phyloP scores from a whole-genome alignment of 306 rosid genomes.

The Glycine soja region DNA sequence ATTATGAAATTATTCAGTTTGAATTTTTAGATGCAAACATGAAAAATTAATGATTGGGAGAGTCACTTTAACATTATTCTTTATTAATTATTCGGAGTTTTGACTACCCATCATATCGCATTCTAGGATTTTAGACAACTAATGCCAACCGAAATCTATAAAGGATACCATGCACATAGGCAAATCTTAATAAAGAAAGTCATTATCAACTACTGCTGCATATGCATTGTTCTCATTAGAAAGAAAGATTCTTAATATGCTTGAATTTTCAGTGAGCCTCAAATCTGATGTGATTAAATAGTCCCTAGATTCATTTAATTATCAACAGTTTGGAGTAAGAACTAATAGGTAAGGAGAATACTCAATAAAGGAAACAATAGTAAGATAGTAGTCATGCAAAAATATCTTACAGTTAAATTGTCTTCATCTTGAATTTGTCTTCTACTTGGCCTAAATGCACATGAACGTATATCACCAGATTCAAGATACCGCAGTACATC shows the following conservation, averaged over 20 bases:
- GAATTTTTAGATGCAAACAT: conserved; percentile 34
- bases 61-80: not conserved
- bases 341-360: conserved; percentile 39
- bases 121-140: conserved; percentile 20
- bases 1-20: conserved; percentile 20
- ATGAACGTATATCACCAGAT: conserved; percentile 49
- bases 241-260: conserved; percentile 26
- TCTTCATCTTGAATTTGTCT: conserved; percentile 49
- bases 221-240: not conserved
- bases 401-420: conserved; percentile 46
- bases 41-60: not conserved
- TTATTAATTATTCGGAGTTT: not conserved
- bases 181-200: conserved; percentile 23
- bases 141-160: conserved; percentile 16
- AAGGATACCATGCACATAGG: not conserved
- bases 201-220: not conserved
- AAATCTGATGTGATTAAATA: conserved; percentile 28
- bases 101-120: not conserved
- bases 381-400: conserved; percentile 37
- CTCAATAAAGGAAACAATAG: conserved; percentile 28
- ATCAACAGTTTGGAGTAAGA: conserved; percentile 13
- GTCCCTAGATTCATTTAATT: conserved; percentile 25
- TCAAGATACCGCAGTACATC: conserved; percentile 56
- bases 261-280: conserved; percentile 21
- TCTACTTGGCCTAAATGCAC: conserved; percentile 46